Evolutionary conservation across 192 early-diverging fungal genomes (phyloP).

Genomic region (Rhizoclosmatium sp.): DNA sequence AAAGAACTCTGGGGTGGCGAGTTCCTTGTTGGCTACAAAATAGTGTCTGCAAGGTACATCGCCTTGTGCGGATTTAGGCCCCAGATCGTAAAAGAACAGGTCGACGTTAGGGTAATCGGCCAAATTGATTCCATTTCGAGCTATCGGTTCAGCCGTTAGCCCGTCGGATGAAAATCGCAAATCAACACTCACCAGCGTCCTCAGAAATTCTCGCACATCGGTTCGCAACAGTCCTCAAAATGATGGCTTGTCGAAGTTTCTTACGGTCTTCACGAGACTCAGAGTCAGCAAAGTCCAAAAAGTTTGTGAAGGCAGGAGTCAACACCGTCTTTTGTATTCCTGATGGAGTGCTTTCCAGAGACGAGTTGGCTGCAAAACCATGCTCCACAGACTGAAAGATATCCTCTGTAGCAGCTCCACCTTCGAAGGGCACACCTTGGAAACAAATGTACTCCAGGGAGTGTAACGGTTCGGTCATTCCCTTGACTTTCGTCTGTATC

Average conservation of each 20-base stretch:
- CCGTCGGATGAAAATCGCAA: neutral
- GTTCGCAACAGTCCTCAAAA: constrained; percentile 37
- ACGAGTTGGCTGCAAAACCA: constrained; percentile 42
- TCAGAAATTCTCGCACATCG: neutral
- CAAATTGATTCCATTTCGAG: constrained; percentile 23
- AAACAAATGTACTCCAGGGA: constrained; percentile 54
- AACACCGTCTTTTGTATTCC: neutral
- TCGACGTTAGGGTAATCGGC: constrained; percentile 36
- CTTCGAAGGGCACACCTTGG: constrained; percentile 14
- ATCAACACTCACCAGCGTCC: constrained; percentile 10
- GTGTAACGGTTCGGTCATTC: constrained; percentile 21
- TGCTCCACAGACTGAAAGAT: constrained; percentile 58
- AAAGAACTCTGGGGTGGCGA: constrained; percentile 57
- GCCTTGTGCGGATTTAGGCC: constrained; percentile 20
- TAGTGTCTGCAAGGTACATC: constrained; percentile 45
- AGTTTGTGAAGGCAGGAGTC: constrained; percentile 30
- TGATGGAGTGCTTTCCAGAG: neutral
- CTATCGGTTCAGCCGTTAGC: neutral
- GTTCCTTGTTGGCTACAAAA: constrained; percentile 41
- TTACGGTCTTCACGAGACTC: constrained; percentile 34
- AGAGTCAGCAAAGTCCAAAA: constrained; percentile 24
- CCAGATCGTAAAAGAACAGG: constrained; percentile 20
- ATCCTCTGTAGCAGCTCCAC: constrained; percentile 34
- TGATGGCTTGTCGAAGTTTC: constrained; percentile 49
- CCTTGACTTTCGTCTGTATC: constrained; percentile 22